These are phyloP conservation scores for Parasitella parasitica DNA, from an alignment of 371 early-diverging fungal genomes.

Conservation along the genomic window DNA sequence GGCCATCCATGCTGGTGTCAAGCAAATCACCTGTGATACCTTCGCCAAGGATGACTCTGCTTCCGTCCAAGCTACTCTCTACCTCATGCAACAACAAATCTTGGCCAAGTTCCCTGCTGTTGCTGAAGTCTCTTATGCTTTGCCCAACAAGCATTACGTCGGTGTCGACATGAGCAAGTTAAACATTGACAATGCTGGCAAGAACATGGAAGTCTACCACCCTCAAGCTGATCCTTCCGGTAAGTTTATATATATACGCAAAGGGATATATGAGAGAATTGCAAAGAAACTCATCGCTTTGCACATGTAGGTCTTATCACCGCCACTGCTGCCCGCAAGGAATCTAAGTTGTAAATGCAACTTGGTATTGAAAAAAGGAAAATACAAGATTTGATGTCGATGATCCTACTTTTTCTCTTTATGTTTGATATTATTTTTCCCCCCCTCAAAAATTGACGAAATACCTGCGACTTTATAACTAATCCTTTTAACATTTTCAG, in stretches of 20 bases:
- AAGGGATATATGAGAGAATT: background rate
- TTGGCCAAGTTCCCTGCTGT: conserved; percentile 64
- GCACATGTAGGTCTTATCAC: conserved; percentile 60
- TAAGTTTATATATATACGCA: conserved; percentile 11
- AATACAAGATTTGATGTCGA: background rate
- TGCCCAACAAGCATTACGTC: conserved; percentile 87
- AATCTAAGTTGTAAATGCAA: conserved; percentile 44
- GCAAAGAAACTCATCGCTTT: background rate
- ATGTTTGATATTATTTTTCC: conserved; percentile 15
- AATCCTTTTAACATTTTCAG: background rate
- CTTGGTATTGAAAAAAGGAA: background rate
- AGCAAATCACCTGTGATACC: conserved; percentile 61
- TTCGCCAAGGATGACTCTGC: conserved; percentile 75
- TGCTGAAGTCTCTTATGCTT: conserved; percentile 68
- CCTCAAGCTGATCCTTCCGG: conserved; percentile 80
- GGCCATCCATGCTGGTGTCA: conserved; percentile 58
- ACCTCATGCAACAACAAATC: conserved; percentile 68
- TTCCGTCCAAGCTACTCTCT: conserved; percentile 74
- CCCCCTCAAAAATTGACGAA: conserved; percentile 14
- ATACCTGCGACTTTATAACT: conserved; percentile 15
- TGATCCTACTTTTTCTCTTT: conserved; percentile 14
- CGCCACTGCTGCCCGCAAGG: conserved; percentile 67
- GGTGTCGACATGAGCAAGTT: conserved; percentile 74
- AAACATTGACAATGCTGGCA: conserved; percentile 71
- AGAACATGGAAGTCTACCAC: conserved; percentile 71